Evolutionary conservation across 2,329 filamentous ascomycete species (phyloP).

Genomic region (Diaporthe sp.): DNA sequence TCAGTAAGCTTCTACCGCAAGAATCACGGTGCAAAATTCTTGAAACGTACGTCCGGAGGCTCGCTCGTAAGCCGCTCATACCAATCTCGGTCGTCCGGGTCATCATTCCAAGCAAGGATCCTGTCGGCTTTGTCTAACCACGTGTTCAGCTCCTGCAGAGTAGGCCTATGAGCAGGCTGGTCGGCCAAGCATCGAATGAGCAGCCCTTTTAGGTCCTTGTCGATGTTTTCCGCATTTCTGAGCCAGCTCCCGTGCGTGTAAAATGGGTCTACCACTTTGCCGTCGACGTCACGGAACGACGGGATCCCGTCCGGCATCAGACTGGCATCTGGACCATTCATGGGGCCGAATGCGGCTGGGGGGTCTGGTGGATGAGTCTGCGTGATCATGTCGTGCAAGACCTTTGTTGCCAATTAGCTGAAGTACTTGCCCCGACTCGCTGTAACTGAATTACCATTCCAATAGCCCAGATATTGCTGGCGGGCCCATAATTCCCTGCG

Average conservation of each 20-base stretch:
- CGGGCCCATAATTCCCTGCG: slow-evolving; percentile 9
- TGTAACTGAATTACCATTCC: neutral
- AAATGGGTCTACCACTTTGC: neutral
- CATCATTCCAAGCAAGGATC: neutral
- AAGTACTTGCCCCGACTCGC: neutral
- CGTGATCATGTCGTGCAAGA: slow-evolving; percentile 7
- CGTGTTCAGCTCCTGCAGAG: neutral
- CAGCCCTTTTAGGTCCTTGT: neutral
- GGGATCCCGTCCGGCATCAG: neutral
- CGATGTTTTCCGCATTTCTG: neutral
- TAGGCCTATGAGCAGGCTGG: neutral
- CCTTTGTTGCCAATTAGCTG: neutral
- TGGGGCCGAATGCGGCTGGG: neutral
- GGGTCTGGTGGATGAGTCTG: neutral
- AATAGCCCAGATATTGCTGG: slow-evolving; percentile 8
- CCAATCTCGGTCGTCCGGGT: slow-evolving; percentile 4
- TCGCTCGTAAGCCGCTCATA: neutral
- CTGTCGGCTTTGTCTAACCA: neutral
- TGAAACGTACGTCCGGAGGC: neutral
- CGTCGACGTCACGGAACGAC: neutral
- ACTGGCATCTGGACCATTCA: neutral
- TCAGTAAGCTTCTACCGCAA: neutral
- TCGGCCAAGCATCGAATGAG: slow-evolving; percentile 24
- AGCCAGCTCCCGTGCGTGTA: slow-evolving; percentile 4
- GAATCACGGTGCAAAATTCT: too few species aligned